Percentiles rank a stretch among this genome's conserved stretches.
phyloP scores from a whole-genome alignment of 345 rosid genomes.

The Eucalyptus curtisii region DNA sequence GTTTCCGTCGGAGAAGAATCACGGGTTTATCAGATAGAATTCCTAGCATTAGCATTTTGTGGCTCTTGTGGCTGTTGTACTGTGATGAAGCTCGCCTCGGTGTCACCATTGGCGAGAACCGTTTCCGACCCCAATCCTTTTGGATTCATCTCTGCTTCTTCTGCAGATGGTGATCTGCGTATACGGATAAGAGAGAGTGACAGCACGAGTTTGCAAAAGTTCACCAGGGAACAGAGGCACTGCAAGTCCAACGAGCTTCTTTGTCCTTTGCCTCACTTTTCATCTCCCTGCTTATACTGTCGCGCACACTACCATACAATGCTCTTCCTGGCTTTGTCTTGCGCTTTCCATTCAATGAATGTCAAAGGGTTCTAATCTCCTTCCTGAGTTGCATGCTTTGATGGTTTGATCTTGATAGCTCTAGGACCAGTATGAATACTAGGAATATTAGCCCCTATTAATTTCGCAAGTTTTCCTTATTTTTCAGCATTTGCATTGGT shows the following conservation, averaged over 20 bases:
- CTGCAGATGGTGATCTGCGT: neutral
- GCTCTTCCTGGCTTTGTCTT: neutral
- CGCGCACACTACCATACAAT: too few relatives aligned
- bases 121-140: neutral
- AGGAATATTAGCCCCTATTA: neutral
- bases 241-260: neutral
- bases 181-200: neutral
- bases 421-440: neutral
- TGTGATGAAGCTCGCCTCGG: neutral
- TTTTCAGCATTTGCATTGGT: accelerated
- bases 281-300: neutral
- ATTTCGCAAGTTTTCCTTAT: neutral
- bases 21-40: neutral
- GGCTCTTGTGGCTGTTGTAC: neutral
- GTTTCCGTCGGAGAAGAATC: neutral
- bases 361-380: neutral
- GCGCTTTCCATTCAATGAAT: neutral
- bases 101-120: neutral
- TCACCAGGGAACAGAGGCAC: neutral
- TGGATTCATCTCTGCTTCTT: neutral
- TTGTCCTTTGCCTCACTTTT: neutral
- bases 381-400: neutral
- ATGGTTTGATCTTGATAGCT: neutral
- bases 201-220: neutral
- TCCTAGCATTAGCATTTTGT: neutral